phyloP scores from a whole-genome alignment of 208 protist species.

The Strigomonas culicis region DNA sequence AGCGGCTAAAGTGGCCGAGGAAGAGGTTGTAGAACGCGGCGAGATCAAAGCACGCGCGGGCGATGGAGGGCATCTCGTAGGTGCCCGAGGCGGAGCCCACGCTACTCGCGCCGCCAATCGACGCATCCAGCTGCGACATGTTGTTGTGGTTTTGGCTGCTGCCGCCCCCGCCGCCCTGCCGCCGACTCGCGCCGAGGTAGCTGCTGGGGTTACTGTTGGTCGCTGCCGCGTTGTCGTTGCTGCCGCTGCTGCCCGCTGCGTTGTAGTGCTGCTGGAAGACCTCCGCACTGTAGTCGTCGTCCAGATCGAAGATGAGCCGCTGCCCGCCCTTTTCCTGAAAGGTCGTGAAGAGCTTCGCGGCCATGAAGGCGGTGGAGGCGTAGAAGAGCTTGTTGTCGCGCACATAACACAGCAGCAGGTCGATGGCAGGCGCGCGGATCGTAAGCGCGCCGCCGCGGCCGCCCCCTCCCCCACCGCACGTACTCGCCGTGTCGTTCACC shows the following conservation, averaged over 20 bases:
- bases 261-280: not conserved
- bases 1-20: not conserved
- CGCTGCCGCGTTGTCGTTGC: not conserved
- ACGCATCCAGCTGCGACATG: conserved; percentile 6
- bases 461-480: not conserved
- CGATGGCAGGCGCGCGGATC: conserved; percentile 40
- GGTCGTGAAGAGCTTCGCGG: conserved; percentile 42
- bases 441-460: not conserved
- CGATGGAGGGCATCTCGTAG: conserved; percentile 36
- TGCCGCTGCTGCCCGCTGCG: not conserved
- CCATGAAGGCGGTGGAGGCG: conserved; percentile 42
- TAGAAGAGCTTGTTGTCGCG: conserved; percentile 52
- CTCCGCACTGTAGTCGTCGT: conserved; percentile 16
- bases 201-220: not conserved
- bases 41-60: conserved; percentile 26
- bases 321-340: conserved; percentile 6
- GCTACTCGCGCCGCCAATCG: not conserved
- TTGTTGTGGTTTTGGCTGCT: conserved; percentile 9
- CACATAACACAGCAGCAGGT: conserved; percentile 55
- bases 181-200: not conserved
- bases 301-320: conserved; percentile 22
- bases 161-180: not conserved
- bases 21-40: conserved; percentile 14
- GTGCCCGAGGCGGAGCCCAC: not conserved
- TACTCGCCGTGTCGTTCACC: too few species aligned